These are phyloP conservation scores for Cubamyces lactineus DNA, from an alignment of 768 basidiomycete genomes.

Conservation along the genomic window DNA sequence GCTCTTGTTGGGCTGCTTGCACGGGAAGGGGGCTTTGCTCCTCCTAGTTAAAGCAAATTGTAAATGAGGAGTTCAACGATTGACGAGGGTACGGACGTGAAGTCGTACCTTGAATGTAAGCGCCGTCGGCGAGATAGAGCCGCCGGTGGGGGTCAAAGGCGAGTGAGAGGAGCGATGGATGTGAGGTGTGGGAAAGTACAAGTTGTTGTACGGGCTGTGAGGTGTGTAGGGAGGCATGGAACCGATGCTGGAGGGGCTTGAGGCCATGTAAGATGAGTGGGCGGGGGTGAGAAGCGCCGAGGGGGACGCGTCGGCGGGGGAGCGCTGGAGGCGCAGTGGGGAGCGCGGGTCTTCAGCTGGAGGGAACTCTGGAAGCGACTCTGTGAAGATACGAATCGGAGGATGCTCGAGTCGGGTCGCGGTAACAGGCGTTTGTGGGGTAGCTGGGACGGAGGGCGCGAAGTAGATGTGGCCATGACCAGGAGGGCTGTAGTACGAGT, in stretches of 20 bases:
- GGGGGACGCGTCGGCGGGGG: neutral
- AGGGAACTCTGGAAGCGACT: neutral
- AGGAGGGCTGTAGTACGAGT: neutral
- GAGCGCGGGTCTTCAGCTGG: constrained; percentile 5
- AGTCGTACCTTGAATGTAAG: neutral
- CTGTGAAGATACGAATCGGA: constrained; percentile 21
- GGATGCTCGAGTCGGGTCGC: neutral
- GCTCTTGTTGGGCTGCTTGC: neutral
- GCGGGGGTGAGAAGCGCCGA: constrained; percentile 4
- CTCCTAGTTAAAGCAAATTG: too few relatives aligned
- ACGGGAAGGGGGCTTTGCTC: too few relatives aligned
- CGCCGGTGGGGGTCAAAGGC: constrained; percentile 4
- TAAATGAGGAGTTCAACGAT: too few relatives aligned
- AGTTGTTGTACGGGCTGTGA: neutral
- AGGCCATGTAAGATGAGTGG: neutral
- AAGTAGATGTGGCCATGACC: neutral
- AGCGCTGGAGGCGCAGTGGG: constrained; percentile 5
- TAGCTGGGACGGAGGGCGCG: neutral
- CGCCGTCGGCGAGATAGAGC: neutral
- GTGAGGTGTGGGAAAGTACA: constrained; percentile 2
- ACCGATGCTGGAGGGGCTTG: constrained; percentile 17
- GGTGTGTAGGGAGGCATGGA: constrained; percentile 17
- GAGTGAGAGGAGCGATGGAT: neutral
- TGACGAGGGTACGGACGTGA: too few relatives aligned
- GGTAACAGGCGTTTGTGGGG: too few relatives aligned